Evolutionary conservation across 1,284 basidiomycete species (phyloP).

Genomic region (Marasmius oreades): DNA sequence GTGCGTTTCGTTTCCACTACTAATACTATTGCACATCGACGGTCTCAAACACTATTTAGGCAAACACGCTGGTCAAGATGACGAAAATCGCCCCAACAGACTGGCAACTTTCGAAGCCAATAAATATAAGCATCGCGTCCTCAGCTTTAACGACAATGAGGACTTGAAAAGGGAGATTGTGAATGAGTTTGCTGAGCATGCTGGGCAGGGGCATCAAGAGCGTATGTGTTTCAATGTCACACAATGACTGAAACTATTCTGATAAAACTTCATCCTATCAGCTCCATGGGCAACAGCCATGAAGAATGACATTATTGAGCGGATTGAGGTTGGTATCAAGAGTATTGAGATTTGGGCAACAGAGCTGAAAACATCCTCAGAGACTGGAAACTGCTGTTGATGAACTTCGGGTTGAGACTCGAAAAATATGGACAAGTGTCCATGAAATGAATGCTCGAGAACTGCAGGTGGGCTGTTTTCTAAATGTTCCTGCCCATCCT

Average conservation of each 20-base stretch:
- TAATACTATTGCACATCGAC: neutral
- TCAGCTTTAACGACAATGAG: neutral
- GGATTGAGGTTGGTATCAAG: neutral
- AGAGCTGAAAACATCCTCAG: neutral
- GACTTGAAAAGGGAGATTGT: neutral
- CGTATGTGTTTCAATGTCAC: neutral
- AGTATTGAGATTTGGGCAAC: neutral
- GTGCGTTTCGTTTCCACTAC: neutral
- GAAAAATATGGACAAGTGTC: neutral
- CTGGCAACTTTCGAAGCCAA: neutral
- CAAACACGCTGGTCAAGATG: neutral
- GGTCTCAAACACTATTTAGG: neutral
- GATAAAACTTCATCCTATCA: neutral
- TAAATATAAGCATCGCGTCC: neutral
- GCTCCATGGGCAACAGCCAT: neutral
- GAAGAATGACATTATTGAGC: neutral
- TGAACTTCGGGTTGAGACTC: neutral
- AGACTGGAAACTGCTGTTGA: neutral
- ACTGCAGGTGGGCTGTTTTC: neutral
- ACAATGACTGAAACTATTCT: neutral
- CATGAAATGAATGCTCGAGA: neutral
- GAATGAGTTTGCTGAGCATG: too few relatives aligned
- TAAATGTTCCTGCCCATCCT: too few relatives aligned
- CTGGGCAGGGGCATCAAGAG: neutral
- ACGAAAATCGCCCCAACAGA: too few relatives aligned